Base-by-base conservation (phyloP, 208 protist genomes). In the Leishmania martiniquensis region DNA sequence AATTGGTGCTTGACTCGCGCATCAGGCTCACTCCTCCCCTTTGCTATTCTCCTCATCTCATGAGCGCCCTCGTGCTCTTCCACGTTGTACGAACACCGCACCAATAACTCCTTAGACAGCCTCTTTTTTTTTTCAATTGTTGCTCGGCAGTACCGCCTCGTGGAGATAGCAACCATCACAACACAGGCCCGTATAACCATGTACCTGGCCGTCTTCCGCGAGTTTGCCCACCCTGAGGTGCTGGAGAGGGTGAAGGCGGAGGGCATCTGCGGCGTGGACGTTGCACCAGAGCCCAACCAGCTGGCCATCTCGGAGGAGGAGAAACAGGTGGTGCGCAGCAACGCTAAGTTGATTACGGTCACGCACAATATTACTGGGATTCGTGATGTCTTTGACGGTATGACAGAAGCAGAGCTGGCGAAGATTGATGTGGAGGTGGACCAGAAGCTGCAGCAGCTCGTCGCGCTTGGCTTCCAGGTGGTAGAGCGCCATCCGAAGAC, bases 281-380 rank as follows among this genome's bases (percentile, higher is more conserved):
- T 90, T 1, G 80, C 82, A 0, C 80, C 85, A 0, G 76, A 84
- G 76, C 85, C 87, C 17, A 87, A 85, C 72, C 78, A 70, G 65
- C 57, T 88, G 42, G 91, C 90, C 34, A 87, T 82, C 32, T 87
- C 84, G 39, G 83, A 89, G 60, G 87, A 89, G 70, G 93, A 97
- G 66, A 63, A 86, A 37, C 55, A 77, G 49, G 88, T 89, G 1
- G 80, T 95, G 77, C 81, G 87, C 59, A 89, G 79, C 52, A 95
- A 95, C 71, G 93, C 91, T 25, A 97, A 97, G 79, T 83, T 97
- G n/a, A 92, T 97, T 72, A 90, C 88, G 4, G 81, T 93, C 44
- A 42, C 76, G 51, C 87, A 93, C 83, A 72, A 68, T 78, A 90
- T 93, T 73, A 72, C 78, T 20, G 87, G 57, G 29, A 74, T 87